Conservation (phyloP, 257 asterid species). For the Craterostigma plantagineum region DNA sequence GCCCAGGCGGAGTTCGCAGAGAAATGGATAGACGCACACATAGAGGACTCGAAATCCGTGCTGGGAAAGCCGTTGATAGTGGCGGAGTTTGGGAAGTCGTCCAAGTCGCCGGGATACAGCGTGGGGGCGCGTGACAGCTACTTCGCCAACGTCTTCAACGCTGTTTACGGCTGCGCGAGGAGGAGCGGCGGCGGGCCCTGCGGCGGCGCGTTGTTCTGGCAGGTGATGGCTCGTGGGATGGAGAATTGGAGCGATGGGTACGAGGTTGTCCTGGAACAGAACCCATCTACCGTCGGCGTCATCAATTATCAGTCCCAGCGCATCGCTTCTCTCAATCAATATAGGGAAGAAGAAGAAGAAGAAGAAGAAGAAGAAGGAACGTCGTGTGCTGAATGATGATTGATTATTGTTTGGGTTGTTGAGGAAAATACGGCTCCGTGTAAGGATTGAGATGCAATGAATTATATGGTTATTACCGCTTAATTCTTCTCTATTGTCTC, state of each 20-base stretch:
- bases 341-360: no score
- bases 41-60: slow-evolving; percentile 20
- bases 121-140: slow-evolving; percentile 17
- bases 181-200: slow-evolving; percentile 27
- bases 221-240: slow-evolving; percentile 41
- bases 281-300: slow-evolving; percentile 25
- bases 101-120: slow-evolving; percentile 22
- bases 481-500: no score
- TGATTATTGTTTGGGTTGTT: no score
- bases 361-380: no score
- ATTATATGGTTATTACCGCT: no score
- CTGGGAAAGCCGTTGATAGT: slow-evolving; percentile 29
- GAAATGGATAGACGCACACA: slow-evolving; percentile 29
- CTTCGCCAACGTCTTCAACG: slow-evolving; percentile 13
- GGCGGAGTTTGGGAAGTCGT: slow-evolving; percentile 40
- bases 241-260: slow-evolving; percentile 39
- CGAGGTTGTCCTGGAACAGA: slow-evolving; percentile 23
- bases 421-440: no score
- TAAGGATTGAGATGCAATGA: no score
- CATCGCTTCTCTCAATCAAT: slow-evolving; percentile 12
- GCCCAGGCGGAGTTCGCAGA: slow-evolving; percentile 24
- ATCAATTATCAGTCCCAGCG: slow-evolving; percentile 26
- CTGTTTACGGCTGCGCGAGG: slow-evolving; percentile 21
- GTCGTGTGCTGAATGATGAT: no score
- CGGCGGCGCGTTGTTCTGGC: slow-evolving; percentile 45